Percentiles rank a stretch among this genome's conserved stretches.
These are phyloP conservation scores for Xylariaceae sp. DNA, from an alignment of 2,329 filamentous ascomycete genomes.

Conservation along the genomic window DNA sequence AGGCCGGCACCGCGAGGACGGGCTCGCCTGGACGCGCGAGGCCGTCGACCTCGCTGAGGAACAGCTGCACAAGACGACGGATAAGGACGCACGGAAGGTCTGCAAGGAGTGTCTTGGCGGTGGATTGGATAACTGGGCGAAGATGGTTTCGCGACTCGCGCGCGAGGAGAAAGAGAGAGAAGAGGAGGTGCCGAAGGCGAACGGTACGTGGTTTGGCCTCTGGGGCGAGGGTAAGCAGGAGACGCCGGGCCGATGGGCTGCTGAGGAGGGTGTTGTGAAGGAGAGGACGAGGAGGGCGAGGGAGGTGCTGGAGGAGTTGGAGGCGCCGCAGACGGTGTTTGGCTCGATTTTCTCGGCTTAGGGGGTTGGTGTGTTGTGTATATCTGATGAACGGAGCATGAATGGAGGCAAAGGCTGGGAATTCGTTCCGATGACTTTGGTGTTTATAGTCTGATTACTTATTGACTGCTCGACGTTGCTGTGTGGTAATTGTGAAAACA, in stretches of 20 bases:
- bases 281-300: conserved; percentile 47
- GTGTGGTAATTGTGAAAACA: too few species aligned
- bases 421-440: too few species aligned
- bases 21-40: conserved; percentile 83
- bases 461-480: too few species aligned
- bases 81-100: conserved; percentile 48
- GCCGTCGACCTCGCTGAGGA: conserved; percentile 76
- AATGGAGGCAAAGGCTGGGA: too few species aligned
- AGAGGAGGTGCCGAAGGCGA: neutral
- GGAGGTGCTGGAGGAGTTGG: conserved; percentile 48
- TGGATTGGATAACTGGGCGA: conserved; percentile 74
- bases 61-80: conserved; percentile 48
- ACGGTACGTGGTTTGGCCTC: conserved; percentile 36
- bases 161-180: conserved; percentile 31
- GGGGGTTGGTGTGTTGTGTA: conserved; percentile 6
- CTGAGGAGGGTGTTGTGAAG: conserved; percentile 50
- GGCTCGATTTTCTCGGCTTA: conserved; percentile 39
- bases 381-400: too few species aligned
- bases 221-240: conserved; percentile 35
- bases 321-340: conserved; percentile 34
- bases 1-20: conserved; percentile 54
- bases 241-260: conserved; percentile 47
- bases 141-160: conserved; percentile 67
- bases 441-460: too few species aligned
- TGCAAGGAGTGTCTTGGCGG: conserved; percentile 74